These are phyloP conservation scores for Colletotrichum nymphaeae DNA, from an alignment of 2,329 filamentous ascomycete genomes.

Conservation along the genomic window DNA sequence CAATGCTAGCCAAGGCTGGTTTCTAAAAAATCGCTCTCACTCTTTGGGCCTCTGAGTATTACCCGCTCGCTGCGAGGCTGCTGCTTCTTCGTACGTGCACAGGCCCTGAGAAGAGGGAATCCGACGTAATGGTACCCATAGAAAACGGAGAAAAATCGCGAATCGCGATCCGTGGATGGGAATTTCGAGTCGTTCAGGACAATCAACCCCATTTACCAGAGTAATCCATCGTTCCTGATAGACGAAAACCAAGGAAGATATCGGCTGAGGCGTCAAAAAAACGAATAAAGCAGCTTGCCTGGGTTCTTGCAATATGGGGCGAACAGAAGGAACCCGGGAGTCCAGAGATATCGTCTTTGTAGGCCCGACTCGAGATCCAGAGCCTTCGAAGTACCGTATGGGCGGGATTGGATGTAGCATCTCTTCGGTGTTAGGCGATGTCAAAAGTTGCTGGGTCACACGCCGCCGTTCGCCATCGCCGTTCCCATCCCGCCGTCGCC, in stretches of 20 bases:
- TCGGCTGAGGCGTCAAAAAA: not conserved
- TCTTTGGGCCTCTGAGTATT: not conserved
- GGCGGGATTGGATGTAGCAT: not conserved
- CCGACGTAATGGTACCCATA: constrained; percentile 11
- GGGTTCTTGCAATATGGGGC: not conserved
- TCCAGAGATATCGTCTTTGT: not conserved
- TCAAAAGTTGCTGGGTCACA: not conserved
- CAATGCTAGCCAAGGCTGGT: not conserved
- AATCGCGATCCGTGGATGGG: not conserved
- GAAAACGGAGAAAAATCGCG: not conserved
- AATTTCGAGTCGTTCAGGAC: not conserved
- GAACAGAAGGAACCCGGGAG: not conserved
- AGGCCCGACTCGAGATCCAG: not conserved
- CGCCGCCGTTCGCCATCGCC: not conserved
- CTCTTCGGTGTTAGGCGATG: constrained; percentile 2
- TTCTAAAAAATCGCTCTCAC: constrained; percentile 7
- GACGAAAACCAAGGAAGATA: not conserved
- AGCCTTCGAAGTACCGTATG: no score
- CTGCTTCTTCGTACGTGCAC: not conserved
- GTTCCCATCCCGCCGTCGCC: not conserved
- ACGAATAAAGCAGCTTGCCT: not conserved
- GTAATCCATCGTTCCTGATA: not conserved
- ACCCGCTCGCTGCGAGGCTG: not conserved
- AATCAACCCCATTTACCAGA: not conserved
- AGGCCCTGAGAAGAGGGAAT: not conserved